A percentile compares a stretch with the other conserved stretches of the same genome.
Evolutionary conservation across 2,329 filamentous ascomycete species (phyloP).

Genomic region (Metarhizium rileyi): DNA sequence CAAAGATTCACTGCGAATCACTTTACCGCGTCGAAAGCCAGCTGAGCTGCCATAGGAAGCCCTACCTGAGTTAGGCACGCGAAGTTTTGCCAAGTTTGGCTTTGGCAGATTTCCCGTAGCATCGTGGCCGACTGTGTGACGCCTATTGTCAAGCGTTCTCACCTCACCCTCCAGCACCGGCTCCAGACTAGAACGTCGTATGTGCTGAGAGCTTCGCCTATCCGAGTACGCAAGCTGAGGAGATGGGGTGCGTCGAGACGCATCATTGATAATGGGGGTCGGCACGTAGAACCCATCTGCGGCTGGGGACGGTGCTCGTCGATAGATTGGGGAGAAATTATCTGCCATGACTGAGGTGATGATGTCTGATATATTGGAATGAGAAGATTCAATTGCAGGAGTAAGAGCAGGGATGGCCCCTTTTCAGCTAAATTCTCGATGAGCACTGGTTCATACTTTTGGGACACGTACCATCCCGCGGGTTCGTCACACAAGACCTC

Average conservation of each 20-base stretch:
- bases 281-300: background rate
- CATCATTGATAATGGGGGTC: background rate
- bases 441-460: conserved; percentile 35
- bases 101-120: background rate
- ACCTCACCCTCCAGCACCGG: conserved; percentile 5
- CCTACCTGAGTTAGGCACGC: background rate
- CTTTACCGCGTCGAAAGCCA: background rate
- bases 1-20: background rate
- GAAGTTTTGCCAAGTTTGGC: conserved; percentile 6
- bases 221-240: conserved; percentile 4
- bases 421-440: background rate
- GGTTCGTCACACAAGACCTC: background rate
- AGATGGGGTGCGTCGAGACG: conserved; percentile 2
- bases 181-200: conserved; percentile 3
- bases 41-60: background rate
- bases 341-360: conserved; percentile 1
- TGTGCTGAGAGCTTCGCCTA: conserved; percentile 1
- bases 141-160: background rate
- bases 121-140: background rate
- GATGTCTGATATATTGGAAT: conserved; percentile 9
- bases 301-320: conserved; percentile 1
- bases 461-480: conserved; percentile 27
- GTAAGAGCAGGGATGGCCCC: background rate
- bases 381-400: conserved; percentile 19
- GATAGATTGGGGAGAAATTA: background rate